Percentiles rank a stretch among this genome's conserved stretches.
Conservation (phyloP, 345 rosid genomes). For the Eucalyptus pauciflora region DNA sequence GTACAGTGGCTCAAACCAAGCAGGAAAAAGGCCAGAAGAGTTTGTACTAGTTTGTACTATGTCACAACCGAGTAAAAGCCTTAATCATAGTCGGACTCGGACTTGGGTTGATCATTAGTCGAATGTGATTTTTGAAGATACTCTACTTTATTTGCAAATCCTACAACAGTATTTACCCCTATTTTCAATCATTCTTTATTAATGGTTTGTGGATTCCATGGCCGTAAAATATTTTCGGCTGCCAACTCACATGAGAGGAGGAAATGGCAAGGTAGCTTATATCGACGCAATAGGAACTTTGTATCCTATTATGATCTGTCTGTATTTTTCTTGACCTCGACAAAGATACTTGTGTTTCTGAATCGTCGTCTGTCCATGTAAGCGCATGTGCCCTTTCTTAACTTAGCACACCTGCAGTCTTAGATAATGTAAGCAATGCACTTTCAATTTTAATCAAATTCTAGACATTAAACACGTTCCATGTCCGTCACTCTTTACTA, state of each 20-base stretch:
- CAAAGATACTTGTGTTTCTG: background rate
- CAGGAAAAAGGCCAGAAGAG: background rate
- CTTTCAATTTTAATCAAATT: no score
- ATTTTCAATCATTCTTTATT: background rate
- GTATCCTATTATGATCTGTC: slow-evolving; percentile 30
- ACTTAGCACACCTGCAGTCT: slow-evolving; percentile 38
- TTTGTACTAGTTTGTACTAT: no score
- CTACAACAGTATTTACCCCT: background rate
- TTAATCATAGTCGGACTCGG: background rate
- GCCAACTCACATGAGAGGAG: slow-evolving; percentile 77
- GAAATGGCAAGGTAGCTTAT: slow-evolving; percentile 90
- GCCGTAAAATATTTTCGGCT: slow-evolving; percentile 28
- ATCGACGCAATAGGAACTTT: slow-evolving; percentile 87
- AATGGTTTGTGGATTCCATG: background rate
- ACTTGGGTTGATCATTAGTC: background rate
- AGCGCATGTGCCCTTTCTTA: slow-evolving; percentile 8
- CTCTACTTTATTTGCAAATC: background rate
- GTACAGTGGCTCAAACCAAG: background rate
- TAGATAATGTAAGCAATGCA: slow-evolving; percentile 57
- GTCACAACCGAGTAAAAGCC: background rate
- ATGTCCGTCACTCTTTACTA: no score
- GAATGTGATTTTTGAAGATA: background rate
- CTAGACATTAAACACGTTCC: no score
- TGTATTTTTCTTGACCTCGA: background rate
- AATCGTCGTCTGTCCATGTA: background rate